These are phyloP conservation scores for Lactarius quietus DNA, from an alignment of 768 basidiomycete species.

Conservation along the genomic window DNA sequence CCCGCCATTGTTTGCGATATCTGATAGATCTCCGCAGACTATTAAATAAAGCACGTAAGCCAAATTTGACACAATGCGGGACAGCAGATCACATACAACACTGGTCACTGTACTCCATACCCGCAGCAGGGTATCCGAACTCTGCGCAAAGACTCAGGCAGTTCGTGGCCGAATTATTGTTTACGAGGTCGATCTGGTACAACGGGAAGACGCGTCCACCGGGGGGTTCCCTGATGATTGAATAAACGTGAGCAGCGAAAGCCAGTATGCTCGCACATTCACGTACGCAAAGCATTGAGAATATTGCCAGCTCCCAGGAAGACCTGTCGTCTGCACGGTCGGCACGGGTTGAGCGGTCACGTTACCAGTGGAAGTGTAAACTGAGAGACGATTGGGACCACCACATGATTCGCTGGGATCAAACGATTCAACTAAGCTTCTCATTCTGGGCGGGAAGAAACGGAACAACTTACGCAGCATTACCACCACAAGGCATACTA, in stretches of 20 bases:
- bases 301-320: slow-evolving; percentile 64
- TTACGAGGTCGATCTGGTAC: slow-evolving; percentile 53
- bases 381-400: slow-evolving; percentile 63
- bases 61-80: not conserved
- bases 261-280: not conserved
- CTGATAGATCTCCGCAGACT: slow-evolving; percentile 69
- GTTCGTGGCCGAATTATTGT: slow-evolving; percentile 58
- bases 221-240: slow-evolving; percentile 44
- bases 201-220: slow-evolving; percentile 50
- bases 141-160: slow-evolving; percentile 67
- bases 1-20: slow-evolving; percentile 41
- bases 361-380: slow-evolving; percentile 53
- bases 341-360: slow-evolving; percentile 61
- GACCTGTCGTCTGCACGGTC: slow-evolving; percentile 45
- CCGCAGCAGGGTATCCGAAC: slow-evolving; percentile 70
- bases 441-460: not conserved
- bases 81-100: slow-evolving; percentile 54
- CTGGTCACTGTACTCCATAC: slow-evolving; percentile 64
- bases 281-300: slow-evolving; percentile 62
- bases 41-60: slow-evolving; percentile 4
- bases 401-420: slow-evolving; percentile 61
- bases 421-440: slow-evolving; percentile 1
- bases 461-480: slow-evolving; percentile 46
- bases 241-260: not conserved
- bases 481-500: slow-evolving; percentile 72